Base-by-base conservation (phyloP, 106 monocot species). In the Dendrobium officinale region DNA sequence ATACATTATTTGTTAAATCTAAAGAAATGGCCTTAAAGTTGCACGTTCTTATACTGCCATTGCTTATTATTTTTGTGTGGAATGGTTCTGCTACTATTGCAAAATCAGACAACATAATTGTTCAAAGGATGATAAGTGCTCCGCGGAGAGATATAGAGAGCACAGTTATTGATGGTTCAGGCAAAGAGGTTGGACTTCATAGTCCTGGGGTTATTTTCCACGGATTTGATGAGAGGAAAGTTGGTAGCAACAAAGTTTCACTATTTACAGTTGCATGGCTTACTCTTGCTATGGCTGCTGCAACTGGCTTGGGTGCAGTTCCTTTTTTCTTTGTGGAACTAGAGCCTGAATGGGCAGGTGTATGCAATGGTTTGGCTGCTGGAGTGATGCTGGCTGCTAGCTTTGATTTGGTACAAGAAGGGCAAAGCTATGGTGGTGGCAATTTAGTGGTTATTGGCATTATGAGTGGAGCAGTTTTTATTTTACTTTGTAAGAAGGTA, bases 331-430 rank as follows among this genome's bases (percentile, higher is more conserved):
- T 99, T 85, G 85, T 99, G 31, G 98, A 99, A 82, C 73, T 99
- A n/a, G 95, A 99, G 55, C 86, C 92, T 1, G 91, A 95, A 77
- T 95, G 92, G 95, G 95, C 98, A 42, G 98, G 98, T 24, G 78
- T 93, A 18, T 99, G 98, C 75, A 99, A 99, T 89, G 98, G 98
- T 5, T 77, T 99, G 78, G 98, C 98, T 43, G 92, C 95, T 48
- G 98, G 98, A 75, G 98, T 99, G 48, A 99, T 99, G 98, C 67
- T 99, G 70, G 98, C 98, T 44, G 98, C 98, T 22, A 99, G 98
- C 83, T 99, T 99, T 84, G 98, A 99, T 84, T 88, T 99, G 27
- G 85, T 99, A 33, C 95, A 95, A 75, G 98, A 99, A 86, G 98
- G 98, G 27, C 98, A 99, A 67, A 81, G 22, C 47, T 89, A 93